Percentiles rank a stretch among this genome's conserved stretches.
These are phyloP conservation scores for Lachnellula hyalina DNA, from an alignment of 2,329 filamentous ascomycete species.

Conservation along the genomic window DNA sequence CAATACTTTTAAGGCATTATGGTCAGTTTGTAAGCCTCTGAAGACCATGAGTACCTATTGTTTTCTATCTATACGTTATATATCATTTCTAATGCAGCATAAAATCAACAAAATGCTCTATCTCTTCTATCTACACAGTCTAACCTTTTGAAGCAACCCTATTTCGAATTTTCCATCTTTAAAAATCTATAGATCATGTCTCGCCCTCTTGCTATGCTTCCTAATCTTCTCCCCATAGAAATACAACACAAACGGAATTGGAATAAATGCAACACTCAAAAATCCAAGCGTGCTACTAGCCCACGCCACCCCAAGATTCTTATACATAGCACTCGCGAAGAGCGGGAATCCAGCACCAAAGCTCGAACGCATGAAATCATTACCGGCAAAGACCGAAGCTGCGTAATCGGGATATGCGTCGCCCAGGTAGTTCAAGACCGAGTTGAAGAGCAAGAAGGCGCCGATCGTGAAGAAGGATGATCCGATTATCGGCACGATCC, in stretches of 20 bases:
- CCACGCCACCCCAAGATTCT: conserved; percentile 31
- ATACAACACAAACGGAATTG: conserved; percentile 25
- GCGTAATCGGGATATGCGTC: conserved; percentile 36
- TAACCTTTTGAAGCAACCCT: background rate
- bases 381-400: conserved; percentile 35
- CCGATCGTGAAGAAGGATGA: conserved; percentile 37
- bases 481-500: conserved; percentile 52
- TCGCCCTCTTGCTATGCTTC: conserved; percentile 20
- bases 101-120: too few relatives aligned
- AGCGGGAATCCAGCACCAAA: conserved; percentile 35
- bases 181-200: conserved; percentile 18
- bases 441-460: conserved; percentile 42
- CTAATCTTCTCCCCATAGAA: conserved; percentile 22
- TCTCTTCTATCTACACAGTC: background rate
- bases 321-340: conserved; percentile 32
- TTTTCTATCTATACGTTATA: too few relatives aligned
- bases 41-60: too few relatives aligned
- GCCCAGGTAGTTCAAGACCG: conserved; percentile 38
- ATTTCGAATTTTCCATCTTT: background rate
- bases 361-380: conserved; percentile 33
- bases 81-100: too few relatives aligned
- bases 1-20: too few relatives aligned
- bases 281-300: conserved; percentile 32
- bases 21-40: too few relatives aligned
- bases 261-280: conserved; percentile 28